Percentiles rank a stretch among this genome's conserved stretches.
Evolutionary conservation across 2,329 filamentous ascomycete species (phyloP).

Genomic region (Monilinia aucupariae): DNA sequence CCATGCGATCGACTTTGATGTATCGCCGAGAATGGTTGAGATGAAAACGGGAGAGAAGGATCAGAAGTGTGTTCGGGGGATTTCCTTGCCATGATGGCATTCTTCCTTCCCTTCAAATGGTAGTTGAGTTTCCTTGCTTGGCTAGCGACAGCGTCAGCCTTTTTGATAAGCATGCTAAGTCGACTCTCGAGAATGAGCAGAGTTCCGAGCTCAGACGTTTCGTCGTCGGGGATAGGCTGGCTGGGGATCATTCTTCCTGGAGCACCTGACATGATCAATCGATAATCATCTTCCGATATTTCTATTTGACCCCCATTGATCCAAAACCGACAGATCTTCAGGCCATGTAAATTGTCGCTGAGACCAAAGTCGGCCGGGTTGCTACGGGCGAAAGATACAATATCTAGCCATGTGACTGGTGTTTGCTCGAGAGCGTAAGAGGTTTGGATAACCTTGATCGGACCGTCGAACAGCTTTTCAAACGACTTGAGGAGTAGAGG

Average conservation of each 20-base stretch:
- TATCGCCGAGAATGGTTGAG: constrained; percentile 31
- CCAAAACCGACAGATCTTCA: constrained; percentile 72
- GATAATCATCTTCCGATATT: constrained; percentile 82
- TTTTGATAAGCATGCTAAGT: constrained; percentile 69
- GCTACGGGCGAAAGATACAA: constrained; percentile 76
- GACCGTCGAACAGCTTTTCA: constrained; percentile 78
- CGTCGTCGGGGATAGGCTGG: constrained; percentile 77
- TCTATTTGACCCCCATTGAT: constrained; percentile 77
- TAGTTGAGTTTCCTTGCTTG: constrained; percentile 76
- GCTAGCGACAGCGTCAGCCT: constrained; percentile 69
- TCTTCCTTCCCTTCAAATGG: constrained; percentile 66
- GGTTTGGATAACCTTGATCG: constrained; percentile 50
- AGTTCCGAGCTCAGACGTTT: constrained; percentile 77
- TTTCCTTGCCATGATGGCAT: constrained; percentile 63
- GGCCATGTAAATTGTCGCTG: constrained; percentile 61
- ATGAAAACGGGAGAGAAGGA: constrained; percentile 22
- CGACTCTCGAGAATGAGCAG: constrained; percentile 79
- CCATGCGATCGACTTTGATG: constrained; percentile 38
- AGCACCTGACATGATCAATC: constrained; percentile 75
- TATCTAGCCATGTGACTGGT: constrained; percentile 74
- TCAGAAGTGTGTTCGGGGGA: constrained; percentile 35
- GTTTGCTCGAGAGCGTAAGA: constrained; percentile 52
- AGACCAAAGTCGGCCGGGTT: constrained; percentile 75
- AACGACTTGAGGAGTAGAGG: constrained; percentile 81
- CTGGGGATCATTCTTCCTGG: constrained; percentile 77